Evolutionary conservation across 805 yeast genomes (phyloP).

Genomic region (Dipodascus geniculatus): DNA sequence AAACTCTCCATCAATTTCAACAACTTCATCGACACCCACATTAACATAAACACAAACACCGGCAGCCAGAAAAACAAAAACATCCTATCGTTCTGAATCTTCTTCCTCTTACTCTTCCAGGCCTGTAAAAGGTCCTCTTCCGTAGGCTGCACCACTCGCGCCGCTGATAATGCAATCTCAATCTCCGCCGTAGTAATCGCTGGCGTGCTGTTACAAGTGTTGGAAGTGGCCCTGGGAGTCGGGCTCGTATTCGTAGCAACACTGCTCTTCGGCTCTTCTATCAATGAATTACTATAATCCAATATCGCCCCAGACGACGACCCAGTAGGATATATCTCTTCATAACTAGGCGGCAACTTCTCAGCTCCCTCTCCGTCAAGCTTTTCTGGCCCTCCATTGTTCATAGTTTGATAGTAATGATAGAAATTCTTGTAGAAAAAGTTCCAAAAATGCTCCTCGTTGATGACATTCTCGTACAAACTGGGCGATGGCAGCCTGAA

Average conservation of each 20-base stretch:
- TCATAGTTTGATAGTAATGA: background rate
- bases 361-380: background rate
- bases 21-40: constrained; percentile 21
- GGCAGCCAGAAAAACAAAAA: constrained; percentile 89
- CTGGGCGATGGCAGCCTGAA: background rate
- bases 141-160: constrained; percentile 6
- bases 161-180: background rate
- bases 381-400: background rate
- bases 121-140: constrained; percentile 13
- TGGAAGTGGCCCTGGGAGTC: constrained; percentile 3
- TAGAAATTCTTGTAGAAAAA: background rate
- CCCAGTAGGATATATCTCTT: constrained; percentile 19
- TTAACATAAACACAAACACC: constrained; percentile 33
- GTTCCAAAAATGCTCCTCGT: background rate
- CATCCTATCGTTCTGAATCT: constrained; percentile 58
- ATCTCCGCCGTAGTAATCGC: constrained; percentile 4
- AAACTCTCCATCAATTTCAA: background rate
- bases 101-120: constrained; percentile 32
- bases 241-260: background rate
- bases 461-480: background rate
- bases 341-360: constrained; percentile 17
- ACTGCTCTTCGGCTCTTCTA: constrained; percentile 9
- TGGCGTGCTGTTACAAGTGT: background rate
- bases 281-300: constrained; percentile 12
- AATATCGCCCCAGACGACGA: constrained; percentile 5